phyloP scores from a whole-genome alignment of 306 rosid genomes.

The Cucumis hystrix region DNA sequence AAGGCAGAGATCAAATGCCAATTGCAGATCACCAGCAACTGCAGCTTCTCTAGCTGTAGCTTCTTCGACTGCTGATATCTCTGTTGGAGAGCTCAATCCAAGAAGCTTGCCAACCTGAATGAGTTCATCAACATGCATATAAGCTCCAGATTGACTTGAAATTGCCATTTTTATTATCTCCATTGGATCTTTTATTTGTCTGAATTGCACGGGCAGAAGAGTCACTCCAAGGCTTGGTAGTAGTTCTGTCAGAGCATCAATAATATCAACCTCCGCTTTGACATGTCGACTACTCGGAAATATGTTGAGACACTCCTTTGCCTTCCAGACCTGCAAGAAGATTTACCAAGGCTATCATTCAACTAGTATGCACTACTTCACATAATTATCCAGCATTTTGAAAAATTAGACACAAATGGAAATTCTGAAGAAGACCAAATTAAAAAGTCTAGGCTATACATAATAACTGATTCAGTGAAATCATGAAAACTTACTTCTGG shows the following conservation, averaged over 20 bases:
- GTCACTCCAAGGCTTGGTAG: conserved; percentile 95
- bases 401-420: background rate
- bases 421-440: background rate
- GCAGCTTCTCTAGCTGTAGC: conserved; percentile 99
- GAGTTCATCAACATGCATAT: conserved; percentile 90
- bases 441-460: background rate
- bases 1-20: conserved; percentile 96
- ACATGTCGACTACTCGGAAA: conserved; percentile 55
- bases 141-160: conserved; percentile 75
- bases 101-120: conserved; percentile 86
- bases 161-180: conserved; percentile 85
- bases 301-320: conserved; percentile 82
- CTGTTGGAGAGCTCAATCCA: conserved; percentile 67
- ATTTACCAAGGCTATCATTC: conserved; percentile 15
- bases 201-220: conserved; percentile 90
- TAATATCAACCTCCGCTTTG: conserved; percentile 67
- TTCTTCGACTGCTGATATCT: conserved; percentile 80
- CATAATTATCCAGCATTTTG: background rate
- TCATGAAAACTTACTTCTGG: conserved; percentile 69
- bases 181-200: conserved; percentile 89
- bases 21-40: conserved; percentile 94
- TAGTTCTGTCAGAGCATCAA: conserved; percentile 69
- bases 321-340: conserved; percentile 86
- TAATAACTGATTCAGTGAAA: background rate
- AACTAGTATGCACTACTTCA: background rate